phyloP scores from a whole-genome alignment of 2,329 filamentous ascomycete genomes.

The Coniella lustricola region DNA sequence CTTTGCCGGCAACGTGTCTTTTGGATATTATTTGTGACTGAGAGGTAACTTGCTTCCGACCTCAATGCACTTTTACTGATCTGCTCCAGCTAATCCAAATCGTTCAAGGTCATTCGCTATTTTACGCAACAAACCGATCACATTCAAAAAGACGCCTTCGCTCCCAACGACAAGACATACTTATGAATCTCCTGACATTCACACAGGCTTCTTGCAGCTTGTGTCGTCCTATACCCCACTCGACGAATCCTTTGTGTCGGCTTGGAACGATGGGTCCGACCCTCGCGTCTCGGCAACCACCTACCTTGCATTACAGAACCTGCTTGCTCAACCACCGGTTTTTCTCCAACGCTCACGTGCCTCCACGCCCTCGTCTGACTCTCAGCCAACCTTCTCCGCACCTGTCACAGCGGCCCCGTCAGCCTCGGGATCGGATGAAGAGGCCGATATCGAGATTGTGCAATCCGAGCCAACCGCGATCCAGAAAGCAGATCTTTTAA shows the following conservation, averaged over 20 bases:
- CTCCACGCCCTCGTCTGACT: constrained; percentile 21
- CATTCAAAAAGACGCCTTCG: constrained; percentile 51
- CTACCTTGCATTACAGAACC: constrained; percentile 29
- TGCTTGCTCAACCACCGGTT: constrained; percentile 26
- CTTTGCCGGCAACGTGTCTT: constrained; percentile 50
- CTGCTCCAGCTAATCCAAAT: constrained; percentile 23
- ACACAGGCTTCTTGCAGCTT: constrained; percentile 53
- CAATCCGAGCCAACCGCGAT: constrained; percentile 49
- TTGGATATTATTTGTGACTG: constrained; percentile 57
- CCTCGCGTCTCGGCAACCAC: constrained; percentile 27
- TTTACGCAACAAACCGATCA: constrained; percentile 56
- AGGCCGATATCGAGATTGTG: constrained; percentile 40
- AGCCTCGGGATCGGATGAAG: constrained; percentile 9
- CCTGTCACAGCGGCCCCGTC: constrained; percentile 12
- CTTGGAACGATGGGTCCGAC: constrained; percentile 54
- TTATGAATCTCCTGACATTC: constrained; percentile 45
- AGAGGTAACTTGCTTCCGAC: constrained; percentile 36
- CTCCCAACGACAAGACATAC: constrained; percentile 44
- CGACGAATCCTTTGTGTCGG: constrained; percentile 54
- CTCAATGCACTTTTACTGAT: not conserved
- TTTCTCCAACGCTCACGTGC: constrained; percentile 22
- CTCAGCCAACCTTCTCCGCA: constrained; percentile 19
- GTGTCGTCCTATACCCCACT: constrained; percentile 56
- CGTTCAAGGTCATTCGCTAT: constrained; percentile 46
- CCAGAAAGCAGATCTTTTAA: constrained; percentile 61